phyloP scores from a whole-genome alignment of 1,284 basidiomycete genomes.

The Apiotrichum montevideense region DNA sequence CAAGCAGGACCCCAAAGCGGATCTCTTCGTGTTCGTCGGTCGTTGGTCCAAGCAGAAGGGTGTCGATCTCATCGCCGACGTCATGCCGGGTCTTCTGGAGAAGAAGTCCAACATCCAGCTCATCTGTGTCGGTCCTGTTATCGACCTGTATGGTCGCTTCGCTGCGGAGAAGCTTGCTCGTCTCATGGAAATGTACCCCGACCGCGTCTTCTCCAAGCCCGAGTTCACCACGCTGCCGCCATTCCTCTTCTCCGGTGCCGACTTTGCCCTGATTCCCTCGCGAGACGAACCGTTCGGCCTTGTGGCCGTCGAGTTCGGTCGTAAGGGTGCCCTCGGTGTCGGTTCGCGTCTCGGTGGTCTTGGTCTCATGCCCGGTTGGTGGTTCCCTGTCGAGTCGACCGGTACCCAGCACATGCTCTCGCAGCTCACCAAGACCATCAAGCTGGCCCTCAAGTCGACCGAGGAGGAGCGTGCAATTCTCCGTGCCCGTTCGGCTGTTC shows the following conservation, averaged over 20 bases:
- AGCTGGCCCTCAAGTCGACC: conserved; percentile 81
- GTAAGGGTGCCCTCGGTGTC: conserved; percentile 89
- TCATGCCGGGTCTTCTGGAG: conserved; percentile 80
- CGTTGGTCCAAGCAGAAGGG: conserved; percentile 96
- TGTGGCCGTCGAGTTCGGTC: conserved; percentile 88
- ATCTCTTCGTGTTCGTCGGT: conserved; percentile 89
- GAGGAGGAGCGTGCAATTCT: conserved; percentile 84
- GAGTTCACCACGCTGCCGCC: conserved; percentile 90
- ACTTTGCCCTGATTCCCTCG: conserved; percentile 87
- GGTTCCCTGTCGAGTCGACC: conserved; percentile 90
- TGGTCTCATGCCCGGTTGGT: conserved; percentile 95
- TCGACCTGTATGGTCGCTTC: conserved; percentile 87
- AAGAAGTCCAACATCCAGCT: conserved; percentile 80
- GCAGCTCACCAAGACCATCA: conserved; percentile 88
- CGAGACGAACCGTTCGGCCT: conserved; percentile 92
- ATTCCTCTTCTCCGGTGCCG: conserved; percentile 85
- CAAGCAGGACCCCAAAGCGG: conserved; percentile 78
- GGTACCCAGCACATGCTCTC: conserved; percentile 88
- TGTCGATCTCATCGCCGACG: conserved; percentile 87
- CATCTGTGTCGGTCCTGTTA: conserved; percentile 83
- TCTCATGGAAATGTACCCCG: conserved; percentile 88
- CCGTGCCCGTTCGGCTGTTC: conserved; percentile 82
- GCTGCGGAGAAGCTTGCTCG: conserved; percentile 85
- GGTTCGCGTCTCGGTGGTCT: conserved; percentile 86
- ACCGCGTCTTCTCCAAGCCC: conserved; percentile 85